Conservation (phyloP, 179 eudicot genomes). For the Camellia oleifera region DNA sequence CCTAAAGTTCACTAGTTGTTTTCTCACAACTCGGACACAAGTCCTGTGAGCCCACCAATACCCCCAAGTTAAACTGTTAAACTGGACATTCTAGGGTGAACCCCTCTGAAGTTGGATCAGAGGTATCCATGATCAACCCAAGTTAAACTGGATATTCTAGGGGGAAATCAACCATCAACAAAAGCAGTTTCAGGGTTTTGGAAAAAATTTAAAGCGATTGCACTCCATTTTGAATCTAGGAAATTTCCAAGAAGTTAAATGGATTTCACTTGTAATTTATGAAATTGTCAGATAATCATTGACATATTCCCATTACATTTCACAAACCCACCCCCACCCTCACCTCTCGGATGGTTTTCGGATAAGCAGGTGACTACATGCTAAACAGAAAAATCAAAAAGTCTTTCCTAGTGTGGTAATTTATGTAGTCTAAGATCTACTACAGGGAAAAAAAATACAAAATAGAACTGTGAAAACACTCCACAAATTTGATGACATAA, state of each 20-base stretch:
- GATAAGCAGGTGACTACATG: not conserved
- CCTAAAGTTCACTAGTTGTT: not conserved
- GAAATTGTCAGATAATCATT: not conserved
- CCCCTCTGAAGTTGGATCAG: not conserved
- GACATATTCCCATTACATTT: not conserved
- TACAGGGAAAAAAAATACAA: not conserved
- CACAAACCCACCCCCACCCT: not conserved
- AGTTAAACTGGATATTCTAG: slow-evolving; percentile 4
- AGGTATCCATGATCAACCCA: not conserved
- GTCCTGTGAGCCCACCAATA: no score
- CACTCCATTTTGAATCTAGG: not conserved
- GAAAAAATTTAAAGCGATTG: not conserved
- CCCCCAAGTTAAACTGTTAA: no score
- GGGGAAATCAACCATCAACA: not conserved
- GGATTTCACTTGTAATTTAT: not conserved
- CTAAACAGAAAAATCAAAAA: not conserved
- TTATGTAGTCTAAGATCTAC: not conserved
- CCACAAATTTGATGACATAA: not conserved
- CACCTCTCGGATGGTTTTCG: not conserved
- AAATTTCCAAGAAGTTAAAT: not conserved
- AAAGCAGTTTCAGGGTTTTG: not conserved
- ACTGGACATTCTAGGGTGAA: no score
- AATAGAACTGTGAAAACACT: not conserved
- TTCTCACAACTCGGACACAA: not conserved
- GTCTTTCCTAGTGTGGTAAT: not conserved